These are phyloP conservation scores for Neurospora sp. DNA, from an alignment of 495 filamentous ascomycete species.

Conservation along the genomic window DNA sequence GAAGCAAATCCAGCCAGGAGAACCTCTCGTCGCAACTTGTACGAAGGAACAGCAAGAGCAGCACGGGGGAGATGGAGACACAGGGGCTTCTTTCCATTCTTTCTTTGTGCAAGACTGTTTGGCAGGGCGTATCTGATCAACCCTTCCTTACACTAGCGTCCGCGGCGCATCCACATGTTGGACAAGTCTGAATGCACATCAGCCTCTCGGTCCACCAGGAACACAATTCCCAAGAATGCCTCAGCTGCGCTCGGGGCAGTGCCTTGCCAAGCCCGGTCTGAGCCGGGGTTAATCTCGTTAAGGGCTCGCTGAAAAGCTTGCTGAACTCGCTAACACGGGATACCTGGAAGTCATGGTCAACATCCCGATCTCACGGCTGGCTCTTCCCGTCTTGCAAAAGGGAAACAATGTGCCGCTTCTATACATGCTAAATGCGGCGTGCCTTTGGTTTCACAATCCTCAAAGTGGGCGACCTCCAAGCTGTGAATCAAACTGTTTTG, in stretches of 20 bases:
- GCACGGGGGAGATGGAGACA: neutral
- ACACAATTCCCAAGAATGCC: neutral
- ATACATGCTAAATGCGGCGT: neutral
- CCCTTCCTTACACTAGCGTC: neutral
- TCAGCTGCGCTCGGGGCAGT: neutral
- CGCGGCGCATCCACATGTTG: neutral
- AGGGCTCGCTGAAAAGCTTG: neutral
- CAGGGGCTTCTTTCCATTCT: neutral
- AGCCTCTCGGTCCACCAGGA: neutral
- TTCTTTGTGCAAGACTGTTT: neutral
- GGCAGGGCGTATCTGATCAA: neutral
- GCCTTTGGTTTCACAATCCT: neutral
- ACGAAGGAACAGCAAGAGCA: neutral
- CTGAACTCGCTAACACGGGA: neutral
- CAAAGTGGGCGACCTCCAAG: neutral
- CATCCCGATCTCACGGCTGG: neutral
- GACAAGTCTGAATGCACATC: neutral
- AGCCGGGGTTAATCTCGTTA: neutral
- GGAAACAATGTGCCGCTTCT: neutral
- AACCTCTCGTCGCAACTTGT: neutral
- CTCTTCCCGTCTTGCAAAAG: neutral
- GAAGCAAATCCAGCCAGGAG: neutral
- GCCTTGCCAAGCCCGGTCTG: neutral
- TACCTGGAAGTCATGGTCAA: neutral
- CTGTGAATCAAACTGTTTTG: neutral